A percentile compares a stretch with the other conserved stretches of the same genome.
These are phyloP conservation scores for Phaeophleospora eucalypticola DNA, from an alignment of 2,329 filamentous ascomycete genomes.

Conservation along the genomic window DNA sequence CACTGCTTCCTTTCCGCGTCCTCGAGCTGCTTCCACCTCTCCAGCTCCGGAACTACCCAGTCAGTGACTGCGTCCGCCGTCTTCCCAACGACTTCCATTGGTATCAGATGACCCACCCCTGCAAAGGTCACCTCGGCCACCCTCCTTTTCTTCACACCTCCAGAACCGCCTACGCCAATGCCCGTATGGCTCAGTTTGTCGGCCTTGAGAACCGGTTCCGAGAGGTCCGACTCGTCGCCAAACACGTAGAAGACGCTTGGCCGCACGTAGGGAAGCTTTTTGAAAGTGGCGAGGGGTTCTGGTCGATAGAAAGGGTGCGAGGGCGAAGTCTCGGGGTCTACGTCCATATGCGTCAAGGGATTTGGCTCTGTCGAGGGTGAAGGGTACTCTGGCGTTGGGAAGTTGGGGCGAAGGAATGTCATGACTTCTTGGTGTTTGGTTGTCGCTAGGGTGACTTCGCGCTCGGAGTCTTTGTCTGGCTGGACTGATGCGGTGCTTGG, in stretches of 20 bases:
- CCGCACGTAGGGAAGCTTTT: slow-evolving; percentile 56
- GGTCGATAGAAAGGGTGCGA: slow-evolving; percentile 61
- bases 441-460: slow-evolving; percentile 68
- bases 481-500: slow-evolving; percentile 20
- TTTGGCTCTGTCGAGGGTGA: slow-evolving; percentile 34
- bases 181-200: slow-evolving; percentile 64
- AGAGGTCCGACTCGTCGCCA: slow-evolving; percentile 58
- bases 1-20: slow-evolving; percentile 26
- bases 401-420: slow-evolving; percentile 65
- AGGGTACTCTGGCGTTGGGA: slow-evolving; percentile 26
- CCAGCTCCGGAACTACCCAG: slow-evolving; percentile 36
- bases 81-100: slow-evolving; percentile 69
- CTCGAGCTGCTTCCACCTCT: slow-evolving; percentile 33
- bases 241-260: slow-evolving; percentile 68
- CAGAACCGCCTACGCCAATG: slow-evolving; percentile 61
- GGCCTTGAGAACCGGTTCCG: slow-evolving; percentile 46
- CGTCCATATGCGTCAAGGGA: slow-evolving; percentile 41
- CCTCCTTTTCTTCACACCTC: slow-evolving; percentile 59
- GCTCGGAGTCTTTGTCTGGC: slow-evolving; percentile 25
- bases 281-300: slow-evolving; percentile 56
- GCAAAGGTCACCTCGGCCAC: slow-evolving; percentile 64
- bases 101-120: slow-evolving; percentile 71
- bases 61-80: slow-evolving; percentile 54
- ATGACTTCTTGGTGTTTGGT: slow-evolving; percentile 86
- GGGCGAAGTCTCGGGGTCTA: slow-evolving; percentile 26